Base-by-base conservation (phyloP, 2,329 filamentous ascomycete genomes). In the Rasamsonia emersonii region DNA sequence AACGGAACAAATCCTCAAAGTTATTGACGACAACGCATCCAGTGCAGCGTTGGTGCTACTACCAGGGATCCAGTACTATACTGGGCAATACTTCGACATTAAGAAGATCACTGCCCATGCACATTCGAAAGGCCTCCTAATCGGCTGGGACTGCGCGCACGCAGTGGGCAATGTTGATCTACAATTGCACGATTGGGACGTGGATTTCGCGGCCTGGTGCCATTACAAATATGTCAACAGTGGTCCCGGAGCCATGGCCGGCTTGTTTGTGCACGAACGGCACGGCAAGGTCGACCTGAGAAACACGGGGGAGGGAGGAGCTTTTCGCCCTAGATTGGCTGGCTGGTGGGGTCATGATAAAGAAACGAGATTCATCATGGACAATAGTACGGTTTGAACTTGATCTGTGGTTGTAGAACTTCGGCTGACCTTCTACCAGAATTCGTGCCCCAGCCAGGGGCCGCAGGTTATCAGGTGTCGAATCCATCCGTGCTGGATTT, bases 221-320 rank as follows among this genome's bases (percentile, higher is more conserved):
- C 88, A 80, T 11, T 94, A 94, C 70, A 94, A 94, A 63, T 94
- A 94, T 62, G 73, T 93, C 54, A 93, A 93, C 53, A 77, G 79
- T 16, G 86, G 86, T 0, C 85, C 86, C 0, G 86, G 86, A 3
- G 71, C 78, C 10, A 93, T 93, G 41, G 85, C 75, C 1, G 86
- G 81, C 0, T 65, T 80, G 1, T 94, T 86, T 44, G 81, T 94
- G 6, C 85, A 94, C 55, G 75, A 84, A 51, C 68, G 65, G 23
- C 81, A 93, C 52, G 77, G 80, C 24, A 55, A 45, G 17, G 54
- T 54, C 4, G 51, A 63, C 24, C 43, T 44, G 27, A 50, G 47
- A 18, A 51, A 63, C 11, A 47, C 51, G 5, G 52, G 54, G 2
- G 58, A 63, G n/a, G 54, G 56, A 10, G 50, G 58, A 8, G 51